A percentile compares a stretch with the other conserved stretches of the same genome.
Conservation (phyloP, 345 rosid species). For the Bruguiera parviflora region DNA sequence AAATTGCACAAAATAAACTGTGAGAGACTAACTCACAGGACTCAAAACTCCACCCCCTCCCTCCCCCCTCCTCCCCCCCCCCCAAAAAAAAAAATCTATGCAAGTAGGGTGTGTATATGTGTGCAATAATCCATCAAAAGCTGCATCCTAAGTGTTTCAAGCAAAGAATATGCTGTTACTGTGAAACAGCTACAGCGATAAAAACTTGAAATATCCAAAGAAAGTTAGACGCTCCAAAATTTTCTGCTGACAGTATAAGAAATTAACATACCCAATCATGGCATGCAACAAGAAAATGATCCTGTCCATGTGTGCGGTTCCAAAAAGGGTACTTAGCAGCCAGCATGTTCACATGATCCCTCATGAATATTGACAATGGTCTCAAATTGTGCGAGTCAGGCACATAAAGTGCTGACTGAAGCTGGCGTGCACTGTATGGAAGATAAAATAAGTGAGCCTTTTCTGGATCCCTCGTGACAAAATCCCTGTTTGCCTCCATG, state of each 20-base stretch:
- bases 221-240: not conserved
- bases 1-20: no score
- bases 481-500: conserved; percentile 65
- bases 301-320: conserved; percentile 86
- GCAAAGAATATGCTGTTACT: no score
- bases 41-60: no score
- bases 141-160: no score
- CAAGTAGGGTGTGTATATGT: no score
- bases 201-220: not conserved
- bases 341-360: conserved; percentile 61
- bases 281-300: conserved; percentile 94
- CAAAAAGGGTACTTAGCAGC: conserved; percentile 81
- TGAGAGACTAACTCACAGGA: no score
- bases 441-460: conserved; percentile 87
- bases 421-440: conserved; percentile 80
- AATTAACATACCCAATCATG: conserved; percentile 80
- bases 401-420: conserved; percentile 50
- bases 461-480: conserved; percentile 68
- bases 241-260: not conserved
- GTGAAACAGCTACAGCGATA: no score
- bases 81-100: no score
- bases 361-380: conserved; percentile 54
- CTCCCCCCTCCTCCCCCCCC: no score
- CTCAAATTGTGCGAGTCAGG: conserved; percentile 65
- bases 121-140: no score